These are phyloP conservation scores for Phaseolus coccineus DNA, from an alignment of 331 rosid genomes.

Conservation along the genomic window DNA sequence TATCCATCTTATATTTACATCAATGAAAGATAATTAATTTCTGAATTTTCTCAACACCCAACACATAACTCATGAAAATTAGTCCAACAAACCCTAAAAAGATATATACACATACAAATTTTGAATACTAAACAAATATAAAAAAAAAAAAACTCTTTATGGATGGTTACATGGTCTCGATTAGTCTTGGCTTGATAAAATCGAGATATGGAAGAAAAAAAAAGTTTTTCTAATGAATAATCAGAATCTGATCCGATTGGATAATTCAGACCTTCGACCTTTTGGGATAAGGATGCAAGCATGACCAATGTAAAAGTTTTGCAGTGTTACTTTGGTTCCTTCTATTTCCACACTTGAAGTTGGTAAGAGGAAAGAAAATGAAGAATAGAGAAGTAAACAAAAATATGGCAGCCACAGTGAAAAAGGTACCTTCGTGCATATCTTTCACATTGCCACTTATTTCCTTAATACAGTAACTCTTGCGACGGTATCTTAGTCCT, in stretches of 20 bases:
- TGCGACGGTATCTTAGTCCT: not conserved
- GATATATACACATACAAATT: too few relatives aligned
- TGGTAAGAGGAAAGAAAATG: not conserved
- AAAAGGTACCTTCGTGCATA: not conserved
- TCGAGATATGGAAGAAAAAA: too few relatives aligned
- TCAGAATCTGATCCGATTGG: conserved; percentile 11
- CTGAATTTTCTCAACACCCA: too few relatives aligned
- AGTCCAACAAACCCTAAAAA: too few relatives aligned
- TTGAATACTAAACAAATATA: too few relatives aligned
- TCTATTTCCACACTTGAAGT: not conserved
- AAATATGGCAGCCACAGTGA: not conserved
- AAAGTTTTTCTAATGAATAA: not conserved
- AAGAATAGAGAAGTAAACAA: not conserved
- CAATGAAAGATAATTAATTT: too few relatives aligned
- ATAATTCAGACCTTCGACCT: not conserved
- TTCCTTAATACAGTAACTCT: not conserved
- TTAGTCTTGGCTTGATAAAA: too few relatives aligned
- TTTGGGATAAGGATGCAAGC: conserved; percentile 26
- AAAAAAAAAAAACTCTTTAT: too few relatives aligned
- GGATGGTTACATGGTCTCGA: too few relatives aligned
- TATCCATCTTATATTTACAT: too few relatives aligned
- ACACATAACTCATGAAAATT: too few relatives aligned
- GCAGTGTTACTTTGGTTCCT: not conserved
- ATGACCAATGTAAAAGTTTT: not conserved
- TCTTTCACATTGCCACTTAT: not conserved